Evolutionary conservation across 176 grass and related monocot genomes (phyloP), one percentile per base, ranked within the genome.

Genomic region (Tillandsia leiboldiana): DNA sequence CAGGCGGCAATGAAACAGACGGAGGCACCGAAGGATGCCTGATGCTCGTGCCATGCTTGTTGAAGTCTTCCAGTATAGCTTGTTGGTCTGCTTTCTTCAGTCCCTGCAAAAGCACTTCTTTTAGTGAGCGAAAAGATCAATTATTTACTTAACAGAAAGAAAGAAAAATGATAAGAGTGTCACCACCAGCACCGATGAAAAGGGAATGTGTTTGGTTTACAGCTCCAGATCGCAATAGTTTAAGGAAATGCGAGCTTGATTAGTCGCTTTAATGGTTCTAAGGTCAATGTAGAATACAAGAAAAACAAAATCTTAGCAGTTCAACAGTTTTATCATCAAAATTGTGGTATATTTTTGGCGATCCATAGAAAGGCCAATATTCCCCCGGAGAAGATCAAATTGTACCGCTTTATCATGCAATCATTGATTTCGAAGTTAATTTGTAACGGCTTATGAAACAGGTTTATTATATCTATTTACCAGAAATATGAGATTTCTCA

Each of bases 61-160:
- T 99, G 63, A 99, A 93, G 66, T 99, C 94, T 56, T 99, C 94
- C 53, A 99, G 66, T 69, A 99, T 93, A 12, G 84, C 54, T 83
- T 99, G 94, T 66, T 99, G 90, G 50, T 99, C 94, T 74, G 77
- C 72, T 93, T 99, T 99, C 77, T 99, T 99, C 84, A 99, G 77
- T 47, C 94, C 94, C 94, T 99, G 82, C 48, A 15, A 77, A 12
- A 77, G 9, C 5, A 18, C 56, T 42, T 42, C 33, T 42, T 5
- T 42, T 33, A 33, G 29, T 33, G 3, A 42, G 33, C 7, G 33
- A 42, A 42, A 42, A 42, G 33, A 42, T 42, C 33, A 42, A 42
- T 5, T 7, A 42, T 42, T 42, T 42, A 42, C 33, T 42, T 6
- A 1, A 42, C 33, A 42, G 0, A 42, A 42, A 6, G 0, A 42